Base-by-base conservation (phyloP, 2,329 filamentous ascomycete species). In the Penicillium corylophilum region DNA sequence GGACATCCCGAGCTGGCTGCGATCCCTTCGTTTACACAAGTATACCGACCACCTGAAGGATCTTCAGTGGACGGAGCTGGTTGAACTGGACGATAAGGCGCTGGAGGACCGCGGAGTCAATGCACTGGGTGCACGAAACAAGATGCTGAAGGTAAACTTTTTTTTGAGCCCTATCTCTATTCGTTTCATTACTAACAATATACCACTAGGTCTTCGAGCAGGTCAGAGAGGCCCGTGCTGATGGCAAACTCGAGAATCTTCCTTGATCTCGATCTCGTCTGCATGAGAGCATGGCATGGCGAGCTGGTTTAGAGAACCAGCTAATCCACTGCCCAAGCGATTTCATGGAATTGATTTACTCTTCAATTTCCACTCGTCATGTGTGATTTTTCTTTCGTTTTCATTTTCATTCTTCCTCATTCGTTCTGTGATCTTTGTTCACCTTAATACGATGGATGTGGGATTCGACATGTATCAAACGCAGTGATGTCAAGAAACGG, bases 1-100 rank as follows among this genome's bases (percentile, higher is more conserved):
- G 74, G 94, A 99, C 68, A 96, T 99, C 62, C 93, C 94, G 48
- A 88, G 86, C 71, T 99, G 94, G 94, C 82, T 99, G 65, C 86
- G 94, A 70, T 96, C 91, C 71, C 81, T 97, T 69, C 86, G 94
- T 54, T 80, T 99, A 65, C 94, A 99, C 80, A 99, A 99, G 79
- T 99, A 99, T 75, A 99, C 94, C 9, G 94, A 99, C 63, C 95
- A 97, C 64, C 77, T 99, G 58, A 99, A 97, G 76, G 93, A 97
- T 67, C 84, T 97, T 79, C 91, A 94, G 66, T 99, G 94, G 94
- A 89, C 87, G 24, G 94, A 99, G 48, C 76, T 99, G 63, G 79
- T 99, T 54, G 89, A 94, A 72, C 78, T 99, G 62, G 90, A 96
- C 65, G 94, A 99, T 63, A 92, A 92, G 68, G 92, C 90, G 44